phyloP scores from a whole-genome alignment of 2,329 filamentous ascomycete species.

The Herpomyces periplanetae region DNA sequence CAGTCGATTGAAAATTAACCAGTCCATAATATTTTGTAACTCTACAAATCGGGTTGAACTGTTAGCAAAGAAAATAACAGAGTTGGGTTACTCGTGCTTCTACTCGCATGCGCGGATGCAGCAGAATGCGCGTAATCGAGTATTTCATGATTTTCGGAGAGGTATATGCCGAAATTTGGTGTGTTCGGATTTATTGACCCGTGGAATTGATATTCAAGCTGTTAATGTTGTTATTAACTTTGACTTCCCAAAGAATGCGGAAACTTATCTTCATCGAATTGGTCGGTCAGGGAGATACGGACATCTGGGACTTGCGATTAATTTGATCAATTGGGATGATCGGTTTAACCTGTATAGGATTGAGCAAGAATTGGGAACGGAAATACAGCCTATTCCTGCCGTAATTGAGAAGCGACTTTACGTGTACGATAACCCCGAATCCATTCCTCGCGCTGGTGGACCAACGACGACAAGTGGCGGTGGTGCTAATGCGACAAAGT shows the following conservation, averaged over 20 bases:
- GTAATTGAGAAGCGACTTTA: slow-evolving; percentile 93
- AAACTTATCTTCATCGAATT: slow-evolving; percentile 92
- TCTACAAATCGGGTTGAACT: slow-evolving; percentile 93
- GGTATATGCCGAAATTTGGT: slow-evolving; percentile 91
- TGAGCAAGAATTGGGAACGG: slow-evolving; percentile 77
- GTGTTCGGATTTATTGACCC: slow-evolving; percentile 81
- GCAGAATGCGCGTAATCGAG: slow-evolving; percentile 77
- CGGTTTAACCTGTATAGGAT: slow-evolving; percentile 97
- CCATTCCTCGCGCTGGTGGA: slow-evolving; percentile 71
- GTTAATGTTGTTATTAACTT: slow-evolving; percentile 99
- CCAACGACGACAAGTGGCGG: no score
- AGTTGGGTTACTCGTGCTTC: slow-evolving; percentile 94
- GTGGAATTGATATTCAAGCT: slow-evolving; percentile 95
- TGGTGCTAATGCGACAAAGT: no score
- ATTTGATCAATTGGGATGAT: slow-evolving; percentile 97
- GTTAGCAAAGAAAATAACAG: slow-evolving; percentile 93
- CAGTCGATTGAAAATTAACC: slow-evolving; percentile 95
- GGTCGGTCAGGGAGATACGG: slow-evolving; percentile 89
- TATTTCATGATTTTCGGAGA: slow-evolving; percentile 96
- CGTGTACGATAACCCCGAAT: slow-evolving; percentile 85
- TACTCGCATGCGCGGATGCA: slow-evolving; percentile 97
- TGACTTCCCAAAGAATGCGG: slow-evolving; percentile 94
- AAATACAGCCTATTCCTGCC: slow-evolving; percentile 79
- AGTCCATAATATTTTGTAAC: slow-evolving; percentile 99
- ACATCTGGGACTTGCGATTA: slow-evolving; percentile 85